A percentile compares a stretch with the other conserved stretches of the same genome.
Conservation (phyloP, 495 filamentous ascomycete genomes). For the Amphirosellinia nigrospora region DNA sequence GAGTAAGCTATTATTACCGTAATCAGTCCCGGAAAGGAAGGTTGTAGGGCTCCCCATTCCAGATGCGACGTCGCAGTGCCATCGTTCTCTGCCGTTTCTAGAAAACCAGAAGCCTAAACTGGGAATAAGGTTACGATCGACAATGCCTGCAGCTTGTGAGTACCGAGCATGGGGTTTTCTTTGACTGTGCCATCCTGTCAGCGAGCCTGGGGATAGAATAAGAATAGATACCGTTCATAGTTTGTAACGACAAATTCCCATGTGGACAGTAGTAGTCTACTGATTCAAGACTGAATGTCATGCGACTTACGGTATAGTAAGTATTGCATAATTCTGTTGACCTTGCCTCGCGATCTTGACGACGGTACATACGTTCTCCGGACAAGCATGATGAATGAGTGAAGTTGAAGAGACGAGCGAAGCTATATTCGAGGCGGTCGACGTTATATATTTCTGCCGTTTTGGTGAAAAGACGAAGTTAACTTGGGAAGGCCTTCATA, state of each 20-base stretch:
- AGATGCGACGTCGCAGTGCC: neutral
- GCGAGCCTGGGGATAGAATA: constrained; percentile 2
- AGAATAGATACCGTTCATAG: constrained; percentile 11
- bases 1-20: constrained; percentile 22
- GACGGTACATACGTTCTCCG: neutral
- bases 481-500: neutral
- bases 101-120: constrained; percentile 17
- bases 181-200: constrained; percentile 16
- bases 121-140: constrained; percentile 22
- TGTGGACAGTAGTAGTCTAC: neutral
- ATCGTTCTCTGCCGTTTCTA: constrained; percentile 14
- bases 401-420: neutral
- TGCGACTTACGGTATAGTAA: neutral
- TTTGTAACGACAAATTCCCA: neutral
- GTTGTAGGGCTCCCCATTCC: constrained; percentile 5
- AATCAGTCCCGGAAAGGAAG: constrained; percentile 22
- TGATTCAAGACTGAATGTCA: no score
- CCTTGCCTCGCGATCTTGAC: neutral
- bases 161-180: constrained; percentile 18
- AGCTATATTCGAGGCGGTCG: neutral
- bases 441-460: neutral
- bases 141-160: constrained; percentile 4
- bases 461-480: neutral
- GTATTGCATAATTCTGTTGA: neutral
- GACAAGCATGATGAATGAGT: neutral